These are phyloP conservation scores for Puccinia horiana DNA, from an alignment of 1,284 basidiomycete genomes.

Conservation along the genomic window DNA sequence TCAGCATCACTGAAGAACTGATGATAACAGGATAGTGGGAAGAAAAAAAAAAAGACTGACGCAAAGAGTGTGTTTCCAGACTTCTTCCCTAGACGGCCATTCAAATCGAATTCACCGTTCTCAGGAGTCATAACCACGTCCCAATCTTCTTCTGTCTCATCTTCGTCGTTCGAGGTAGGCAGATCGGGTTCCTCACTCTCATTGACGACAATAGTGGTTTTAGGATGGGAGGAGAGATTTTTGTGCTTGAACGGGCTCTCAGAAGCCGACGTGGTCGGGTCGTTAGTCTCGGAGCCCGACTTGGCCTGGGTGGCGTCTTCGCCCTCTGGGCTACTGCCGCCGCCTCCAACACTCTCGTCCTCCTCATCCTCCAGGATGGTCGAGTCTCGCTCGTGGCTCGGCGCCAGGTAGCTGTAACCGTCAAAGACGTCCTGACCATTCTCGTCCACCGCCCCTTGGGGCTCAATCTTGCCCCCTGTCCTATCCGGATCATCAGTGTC, in stretches of 20 bases:
- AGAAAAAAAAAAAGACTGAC: slow-evolving; percentile 74
- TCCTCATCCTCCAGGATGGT: slow-evolving; percentile 72
- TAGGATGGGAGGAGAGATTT: slow-evolving; percentile 59
- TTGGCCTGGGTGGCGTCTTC: slow-evolving; percentile 50
- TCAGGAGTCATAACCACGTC: slow-evolving; percentile 72
- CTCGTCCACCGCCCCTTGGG: slow-evolving; percentile 43
- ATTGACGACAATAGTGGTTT: slow-evolving; percentile 67
- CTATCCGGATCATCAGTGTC: slow-evolving; percentile 12
- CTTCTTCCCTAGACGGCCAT: slow-evolving; percentile 62
- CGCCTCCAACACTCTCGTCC: slow-evolving; percentile 59
- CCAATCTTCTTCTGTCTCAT: slow-evolving; percentile 79
- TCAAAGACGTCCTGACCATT: slow-evolving; percentile 66
- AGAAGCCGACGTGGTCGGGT: slow-evolving; percentile 63
- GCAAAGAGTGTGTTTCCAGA: slow-evolving; percentile 76
- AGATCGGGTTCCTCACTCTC: slow-evolving; percentile 54
- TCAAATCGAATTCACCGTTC: slow-evolving; percentile 72
- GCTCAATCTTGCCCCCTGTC: slow-evolving; percentile 1
- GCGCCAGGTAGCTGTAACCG: slow-evolving; percentile 73
- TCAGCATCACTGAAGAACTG: too few relatives aligned
- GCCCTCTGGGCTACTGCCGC: slow-evolving; percentile 53
- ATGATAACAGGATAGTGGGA: slow-evolving; percentile 65
- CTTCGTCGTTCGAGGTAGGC: slow-evolving; percentile 62
- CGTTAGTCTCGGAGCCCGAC: slow-evolving; percentile 55
- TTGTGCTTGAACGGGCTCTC: slow-evolving; percentile 68
- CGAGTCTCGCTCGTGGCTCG: slow-evolving; percentile 69